phyloP scores from a whole-genome alignment of 2,329 filamentous ascomycete species.

The Penicillium concentricum region DNA sequence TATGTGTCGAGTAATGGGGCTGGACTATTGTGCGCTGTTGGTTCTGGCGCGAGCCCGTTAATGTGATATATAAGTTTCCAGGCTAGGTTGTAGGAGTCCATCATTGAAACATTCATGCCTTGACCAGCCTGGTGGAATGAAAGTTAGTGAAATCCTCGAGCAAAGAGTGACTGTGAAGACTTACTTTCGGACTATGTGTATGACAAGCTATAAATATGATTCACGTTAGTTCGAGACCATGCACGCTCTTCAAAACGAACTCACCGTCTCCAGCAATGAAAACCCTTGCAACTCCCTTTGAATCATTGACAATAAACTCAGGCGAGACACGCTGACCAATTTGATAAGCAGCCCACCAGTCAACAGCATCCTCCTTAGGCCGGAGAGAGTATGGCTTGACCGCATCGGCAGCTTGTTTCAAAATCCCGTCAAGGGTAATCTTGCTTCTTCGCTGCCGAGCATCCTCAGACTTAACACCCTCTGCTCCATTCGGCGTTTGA shows the following conservation, averaged over 20 bases:
- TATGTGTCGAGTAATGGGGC: constrained; percentile 36
- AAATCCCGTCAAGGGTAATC: constrained; percentile 62
- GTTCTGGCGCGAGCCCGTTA: constrained; percentile 32
- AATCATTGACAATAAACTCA: constrained; percentile 55
- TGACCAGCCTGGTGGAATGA: constrained; percentile 57
- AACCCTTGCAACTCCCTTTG: constrained; percentile 67
- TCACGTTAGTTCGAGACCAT: not conserved
- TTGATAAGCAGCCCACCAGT: constrained; percentile 75
- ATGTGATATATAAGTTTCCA: constrained; percentile 41
- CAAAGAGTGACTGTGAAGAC: not conserved
- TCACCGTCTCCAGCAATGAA: constrained; percentile 67
- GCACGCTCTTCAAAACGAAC: not conserved
- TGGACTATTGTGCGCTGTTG: constrained; percentile 1
- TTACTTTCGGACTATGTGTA: constrained; percentile 68
- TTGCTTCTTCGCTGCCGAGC: constrained; percentile 63
- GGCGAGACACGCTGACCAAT: constrained; percentile 66
- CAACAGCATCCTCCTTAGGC: constrained; percentile 58
- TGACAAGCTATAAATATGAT: constrained; percentile 58
- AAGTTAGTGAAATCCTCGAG: not conserved
- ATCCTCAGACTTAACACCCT: constrained; percentile 60
- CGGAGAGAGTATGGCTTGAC: constrained; percentile 65
- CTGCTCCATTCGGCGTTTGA: constrained; percentile 26
- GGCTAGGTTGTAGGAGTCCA: constrained; percentile 50
- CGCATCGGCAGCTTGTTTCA: constrained; percentile 64
- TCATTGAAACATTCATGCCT: constrained; percentile 77